A percentile compares a stretch with the other conserved stretches of the same genome.
Evolutionary conservation across 352 stramenopile species (phyloP).

Genomic region (Phytophthora pinifolia): DNA sequence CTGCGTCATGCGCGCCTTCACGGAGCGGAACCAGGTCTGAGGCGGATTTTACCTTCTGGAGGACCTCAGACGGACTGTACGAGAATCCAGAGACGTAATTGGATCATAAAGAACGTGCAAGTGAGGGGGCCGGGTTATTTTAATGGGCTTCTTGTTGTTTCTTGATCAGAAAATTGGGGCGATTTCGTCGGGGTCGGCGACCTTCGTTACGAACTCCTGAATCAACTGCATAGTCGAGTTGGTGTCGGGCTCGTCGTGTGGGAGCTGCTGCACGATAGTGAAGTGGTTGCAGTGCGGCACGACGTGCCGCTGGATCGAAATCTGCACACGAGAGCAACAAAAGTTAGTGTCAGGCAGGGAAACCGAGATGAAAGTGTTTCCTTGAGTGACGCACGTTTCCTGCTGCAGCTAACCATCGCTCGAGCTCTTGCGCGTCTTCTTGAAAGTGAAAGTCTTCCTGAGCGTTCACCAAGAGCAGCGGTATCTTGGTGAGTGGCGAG

Average conservation of each 20-base stretch:
- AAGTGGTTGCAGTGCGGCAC: conserved; percentile 71
- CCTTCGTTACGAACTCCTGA: conserved; percentile 38
- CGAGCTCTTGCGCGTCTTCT: conserved; percentile 65
- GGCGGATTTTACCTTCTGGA: background rate
- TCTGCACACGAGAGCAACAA: conserved; percentile 19
- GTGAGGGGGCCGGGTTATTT: background rate
- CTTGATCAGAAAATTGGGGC: conserved; percentile 3
- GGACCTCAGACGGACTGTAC: conserved; percentile 1
- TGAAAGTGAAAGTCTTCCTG: conserved; percentile 84
- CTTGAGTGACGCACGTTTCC: conserved; percentile 46
- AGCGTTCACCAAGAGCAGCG: conserved; percentile 63
- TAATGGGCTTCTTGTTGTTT: conserved; percentile 1
- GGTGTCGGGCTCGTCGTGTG: conserved; percentile 27
- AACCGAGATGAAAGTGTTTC: background rate
- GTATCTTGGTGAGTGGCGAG: conserved; percentile 52
- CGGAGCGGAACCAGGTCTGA: conserved; percentile 88
- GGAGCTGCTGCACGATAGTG: conserved; percentile 65
- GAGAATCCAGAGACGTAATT: conserved; percentile 17
- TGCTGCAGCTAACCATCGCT: conserved; percentile 51
- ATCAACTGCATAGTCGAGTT: conserved; percentile 51
- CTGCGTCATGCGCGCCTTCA: conserved; percentile 89
- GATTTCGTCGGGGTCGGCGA: conserved; percentile 10
- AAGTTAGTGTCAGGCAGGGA: conserved; percentile 4
- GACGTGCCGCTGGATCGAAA: conserved; percentile 40
- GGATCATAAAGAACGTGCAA: conserved; percentile 18